Evolutionary conservation across 2,329 filamentous ascomycete genomes (phyloP).

Genomic region (Fusarium camptoceras): DNA sequence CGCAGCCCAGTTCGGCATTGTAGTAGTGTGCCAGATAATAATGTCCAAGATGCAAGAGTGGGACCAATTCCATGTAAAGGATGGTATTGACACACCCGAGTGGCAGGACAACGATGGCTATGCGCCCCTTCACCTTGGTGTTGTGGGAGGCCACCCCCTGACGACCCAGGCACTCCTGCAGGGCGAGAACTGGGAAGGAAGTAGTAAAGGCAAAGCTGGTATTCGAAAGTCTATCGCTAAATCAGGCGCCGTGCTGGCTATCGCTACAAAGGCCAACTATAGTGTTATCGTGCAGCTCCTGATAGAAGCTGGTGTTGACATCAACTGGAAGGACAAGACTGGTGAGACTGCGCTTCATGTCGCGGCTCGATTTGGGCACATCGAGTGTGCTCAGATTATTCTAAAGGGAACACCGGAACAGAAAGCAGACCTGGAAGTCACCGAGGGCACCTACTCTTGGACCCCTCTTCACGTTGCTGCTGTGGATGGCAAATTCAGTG

Average conservation of each 20-base stretch:
- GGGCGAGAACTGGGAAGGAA: constrained; percentile 80
- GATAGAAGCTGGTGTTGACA: constrained; percentile 88
- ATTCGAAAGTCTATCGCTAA: constrained; percentile 79
- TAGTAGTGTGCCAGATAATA: constrained; percentile 87
- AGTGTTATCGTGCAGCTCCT: constrained; percentile 85
- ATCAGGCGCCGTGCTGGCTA: constrained; percentile 86
- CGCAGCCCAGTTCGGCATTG: constrained; percentile 93
- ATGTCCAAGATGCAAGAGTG: constrained; percentile 91
- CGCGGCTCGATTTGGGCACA: constrained; percentile 88
- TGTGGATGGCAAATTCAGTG: constrained; percentile 83
- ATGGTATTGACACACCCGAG: constrained; percentile 85
- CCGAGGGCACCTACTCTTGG: constrained; percentile 90
- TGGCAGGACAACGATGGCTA: constrained; percentile 96
- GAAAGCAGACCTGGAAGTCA: constrained; percentile 79
- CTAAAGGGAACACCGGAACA: constrained; percentile 77
- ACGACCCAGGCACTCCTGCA: constrained; percentile 86
- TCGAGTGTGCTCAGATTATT: constrained; percentile 81
- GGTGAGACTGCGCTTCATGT: constrained; percentile 94
- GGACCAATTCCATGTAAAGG: constrained; percentile 84
- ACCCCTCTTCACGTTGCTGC: constrained; percentile 94
- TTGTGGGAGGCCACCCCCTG: constrained; percentile 88
- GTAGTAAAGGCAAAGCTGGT: constrained; percentile 69
- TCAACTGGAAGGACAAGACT: constrained; percentile 91
- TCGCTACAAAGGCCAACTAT: constrained; percentile 91
- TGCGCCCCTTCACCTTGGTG: constrained; percentile 90